These are phyloP conservation scores for Amesomyces nigricolor DNA, from an alignment of 2,329 filamentous ascomycete genomes.

Conservation along the genomic window DNA sequence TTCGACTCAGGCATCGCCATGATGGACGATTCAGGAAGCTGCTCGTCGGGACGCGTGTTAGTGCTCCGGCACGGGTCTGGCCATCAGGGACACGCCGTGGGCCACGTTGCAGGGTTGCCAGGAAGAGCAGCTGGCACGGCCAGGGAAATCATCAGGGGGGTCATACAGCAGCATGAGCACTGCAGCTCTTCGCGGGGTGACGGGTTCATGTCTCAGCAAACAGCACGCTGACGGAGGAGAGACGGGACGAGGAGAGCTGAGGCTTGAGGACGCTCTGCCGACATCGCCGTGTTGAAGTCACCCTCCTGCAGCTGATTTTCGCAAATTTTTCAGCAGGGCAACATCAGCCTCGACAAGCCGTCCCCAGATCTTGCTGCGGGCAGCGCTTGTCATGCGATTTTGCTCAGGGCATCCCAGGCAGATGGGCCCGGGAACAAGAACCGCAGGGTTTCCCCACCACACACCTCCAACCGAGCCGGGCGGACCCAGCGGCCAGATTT, in stretches of 20 bases:
- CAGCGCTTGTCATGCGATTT: background rate
- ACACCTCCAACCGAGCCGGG: conserved; percentile 6
- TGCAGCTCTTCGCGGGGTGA: conserved; percentile 9
- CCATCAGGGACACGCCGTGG: background rate
- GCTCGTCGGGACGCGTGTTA: conserved; percentile 15
- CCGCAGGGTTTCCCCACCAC: conserved; percentile 2
- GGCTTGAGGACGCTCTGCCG: conserved; percentile 6
- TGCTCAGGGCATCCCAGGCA: background rate
- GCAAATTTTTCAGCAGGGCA: conserved; percentile 9
- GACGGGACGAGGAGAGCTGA: background rate
- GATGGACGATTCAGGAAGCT: conserved; percentile 26
- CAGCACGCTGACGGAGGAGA: background rate
- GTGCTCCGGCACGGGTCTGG: conserved; percentile 17
- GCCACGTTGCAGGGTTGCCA: conserved; percentile 17
- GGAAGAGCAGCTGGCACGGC: conserved; percentile 14
- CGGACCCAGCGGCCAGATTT: conserved; percentile 18
- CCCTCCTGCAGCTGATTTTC: background rate
- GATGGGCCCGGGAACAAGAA: background rate
- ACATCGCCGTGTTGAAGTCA: conserved; percentile 9
- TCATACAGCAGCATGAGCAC: background rate
- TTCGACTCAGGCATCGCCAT: conserved; percentile 5
- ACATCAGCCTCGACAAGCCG: conserved; percentile 4
- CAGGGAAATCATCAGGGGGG: conserved; percentile 2
- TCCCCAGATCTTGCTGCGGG: conserved; percentile 1
- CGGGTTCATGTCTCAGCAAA: background rate